phyloP scores from a whole-genome alignment of 306 rosid genomes.

The Begonia peltatifolia region DNA sequence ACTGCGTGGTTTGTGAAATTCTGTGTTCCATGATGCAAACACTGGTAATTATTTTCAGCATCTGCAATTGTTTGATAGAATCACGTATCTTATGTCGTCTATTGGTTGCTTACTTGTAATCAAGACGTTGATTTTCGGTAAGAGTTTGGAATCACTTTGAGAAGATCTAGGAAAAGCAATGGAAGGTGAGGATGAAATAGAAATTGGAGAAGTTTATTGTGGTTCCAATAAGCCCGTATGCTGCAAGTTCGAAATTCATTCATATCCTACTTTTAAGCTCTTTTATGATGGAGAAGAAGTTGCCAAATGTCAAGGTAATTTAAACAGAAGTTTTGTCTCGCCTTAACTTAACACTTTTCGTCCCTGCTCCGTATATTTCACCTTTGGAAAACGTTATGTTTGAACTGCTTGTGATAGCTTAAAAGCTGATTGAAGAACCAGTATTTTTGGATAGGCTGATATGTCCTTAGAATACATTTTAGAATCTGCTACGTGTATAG shows the following conservation, averaged over 20 bases:
- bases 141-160: constrained; percentile 85
- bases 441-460: too few relatives aligned
- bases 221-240: constrained; percentile 57
- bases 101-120: constrained; percentile 6
- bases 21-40: constrained; percentile 98
- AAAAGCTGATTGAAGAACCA: too few relatives aligned
- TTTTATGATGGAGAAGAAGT: constrained; percentile 90
- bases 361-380: too few relatives aligned
- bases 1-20: constrained; percentile 96
- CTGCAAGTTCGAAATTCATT: constrained; percentile 70
- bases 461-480: too few relatives aligned
- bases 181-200: constrained; percentile 83
- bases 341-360: too few relatives aligned
- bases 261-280: constrained; percentile 88
- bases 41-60: constrained; percentile 38
- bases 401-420: too few relatives aligned
- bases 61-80: constrained; percentile 5
- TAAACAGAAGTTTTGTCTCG: too few relatives aligned
- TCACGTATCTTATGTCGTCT: not conserved
- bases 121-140: constrained; percentile 26
- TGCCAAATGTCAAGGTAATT: constrained; percentile 50
- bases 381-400: too few relatives aligned
- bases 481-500: too few relatives aligned
- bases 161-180: constrained; percentile 74
- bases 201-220: constrained; percentile 90